Evolutionary conservation across 2,329 filamentous ascomycete genomes (phyloP).

Genomic region (Colletotrichum euphorbiae): DNA sequence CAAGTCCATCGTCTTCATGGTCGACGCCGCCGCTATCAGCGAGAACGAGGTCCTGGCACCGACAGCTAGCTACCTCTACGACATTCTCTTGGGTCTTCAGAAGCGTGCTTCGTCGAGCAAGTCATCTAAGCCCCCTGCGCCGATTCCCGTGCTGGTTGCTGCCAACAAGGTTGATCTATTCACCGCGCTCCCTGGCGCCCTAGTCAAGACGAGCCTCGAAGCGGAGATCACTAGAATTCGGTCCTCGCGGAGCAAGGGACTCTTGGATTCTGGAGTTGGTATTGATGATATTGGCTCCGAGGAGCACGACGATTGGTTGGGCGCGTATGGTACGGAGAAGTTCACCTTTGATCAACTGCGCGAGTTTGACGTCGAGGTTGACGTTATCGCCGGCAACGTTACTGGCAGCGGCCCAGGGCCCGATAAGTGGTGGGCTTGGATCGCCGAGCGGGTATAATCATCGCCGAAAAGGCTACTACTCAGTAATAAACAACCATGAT

Average conservation of each 20-base stretch:
- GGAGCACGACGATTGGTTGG: conserved; percentile 87
- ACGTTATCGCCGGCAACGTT: conserved; percentile 81
- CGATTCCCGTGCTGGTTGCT: conserved; percentile 81
- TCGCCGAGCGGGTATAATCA: conserved; percentile 69
- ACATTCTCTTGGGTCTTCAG: conserved; percentile 86
- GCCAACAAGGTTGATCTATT: conserved; percentile 98
- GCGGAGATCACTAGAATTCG: conserved; percentile 84
- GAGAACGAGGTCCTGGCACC: conserved; percentile 73
- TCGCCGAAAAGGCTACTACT: conserved; percentile 25
- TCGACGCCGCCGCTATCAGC: conserved; percentile 82
- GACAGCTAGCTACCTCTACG: conserved; percentile 87
- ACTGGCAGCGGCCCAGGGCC: conserved; percentile 74
- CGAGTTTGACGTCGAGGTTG: conserved; percentile 83
- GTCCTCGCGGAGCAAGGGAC: conserved; percentile 79
- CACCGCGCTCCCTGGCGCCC: conserved; percentile 82
- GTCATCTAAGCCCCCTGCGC: conserved; percentile 50
- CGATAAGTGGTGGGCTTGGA: conserved; percentile 91
- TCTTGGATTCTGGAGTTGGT: conserved; percentile 84
- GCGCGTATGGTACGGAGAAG: conserved; percentile 79
- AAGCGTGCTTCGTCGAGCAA: conserved; percentile 71
- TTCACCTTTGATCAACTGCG: conserved; percentile 87
- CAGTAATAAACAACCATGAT: conserved; percentile 26
- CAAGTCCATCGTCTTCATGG: conserved; percentile 83
- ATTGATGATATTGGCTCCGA: conserved; percentile 69
- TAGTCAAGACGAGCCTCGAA: conserved; percentile 82